Evolutionary conservation across 2,329 filamentous ascomycete genomes (phyloP).

Genomic region (Alternaria rosae): DNA sequence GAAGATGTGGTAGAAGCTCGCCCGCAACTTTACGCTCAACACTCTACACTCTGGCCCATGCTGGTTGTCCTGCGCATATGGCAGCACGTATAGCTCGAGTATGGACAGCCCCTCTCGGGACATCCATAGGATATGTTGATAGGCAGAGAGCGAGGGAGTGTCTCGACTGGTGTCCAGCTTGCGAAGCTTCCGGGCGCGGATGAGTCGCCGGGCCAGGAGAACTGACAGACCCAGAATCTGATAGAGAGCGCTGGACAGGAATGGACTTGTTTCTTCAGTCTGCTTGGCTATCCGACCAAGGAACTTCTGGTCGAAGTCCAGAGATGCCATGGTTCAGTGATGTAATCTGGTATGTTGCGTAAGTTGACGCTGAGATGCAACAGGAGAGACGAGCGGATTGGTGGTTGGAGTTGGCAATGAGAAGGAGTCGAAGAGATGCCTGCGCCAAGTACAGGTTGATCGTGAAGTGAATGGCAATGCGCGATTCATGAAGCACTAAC

Average conservation of each 20-base stretch:
- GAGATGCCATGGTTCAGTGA: conserved; percentile 78
- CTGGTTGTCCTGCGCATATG: conserved; percentile 73
- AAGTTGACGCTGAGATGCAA: conserved; percentile 5
- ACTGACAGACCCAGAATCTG: conserved; percentile 91
- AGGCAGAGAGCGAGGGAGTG: conserved; percentile 81
- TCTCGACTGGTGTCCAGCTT: conserved; percentile 80
- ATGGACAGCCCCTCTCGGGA: conserved; percentile 89
- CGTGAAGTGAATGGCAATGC: not conserved
- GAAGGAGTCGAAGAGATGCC: not conserved
- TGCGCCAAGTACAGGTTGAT: not conserved
- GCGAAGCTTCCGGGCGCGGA: conserved; percentile 82
- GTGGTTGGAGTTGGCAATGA: not conserved
- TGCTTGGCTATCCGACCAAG: conserved; percentile 85
- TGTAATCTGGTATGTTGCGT: conserved; percentile 8
- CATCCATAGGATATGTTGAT: conserved; percentile 94
- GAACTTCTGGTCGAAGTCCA: conserved; percentile 97
- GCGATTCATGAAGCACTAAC: conserved; percentile 27
- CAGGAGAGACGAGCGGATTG: not conserved
- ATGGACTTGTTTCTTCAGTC: conserved; percentile 77
- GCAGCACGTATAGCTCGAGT: conserved; percentile 84
- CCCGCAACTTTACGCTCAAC: conserved; percentile 87
- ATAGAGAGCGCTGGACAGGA: conserved; percentile 83
- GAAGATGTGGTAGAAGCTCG: conserved; percentile 96
- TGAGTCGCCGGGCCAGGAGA: conserved; percentile 82
- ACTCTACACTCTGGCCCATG: conserved; percentile 82